Evolutionary conservation across 805 yeast genomes (phyloP).

Genomic region (Starmerella sp.): DNA sequence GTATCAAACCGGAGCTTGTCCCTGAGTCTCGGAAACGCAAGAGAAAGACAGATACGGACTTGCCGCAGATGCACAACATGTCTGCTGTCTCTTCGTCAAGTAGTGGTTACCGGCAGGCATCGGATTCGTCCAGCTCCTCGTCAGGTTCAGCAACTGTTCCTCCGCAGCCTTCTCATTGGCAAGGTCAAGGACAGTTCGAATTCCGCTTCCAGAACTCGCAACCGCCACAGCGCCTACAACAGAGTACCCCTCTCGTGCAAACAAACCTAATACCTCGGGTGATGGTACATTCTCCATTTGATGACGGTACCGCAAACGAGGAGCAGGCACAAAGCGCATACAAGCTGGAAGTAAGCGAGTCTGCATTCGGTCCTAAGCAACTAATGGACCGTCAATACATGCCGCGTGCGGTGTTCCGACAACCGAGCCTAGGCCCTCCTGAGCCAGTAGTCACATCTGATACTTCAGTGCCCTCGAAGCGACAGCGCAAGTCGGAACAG

Average conservation of each 20-base stretch:
- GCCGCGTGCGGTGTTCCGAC: not conserved
- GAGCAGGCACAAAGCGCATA: not conserved
- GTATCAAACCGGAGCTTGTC: not conserved
- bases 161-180: slow-evolving; percentile 2
- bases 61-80: slow-evolving; percentile 12
- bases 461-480: not conserved
- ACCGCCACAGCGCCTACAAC: not conserved
- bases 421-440: not conserved
- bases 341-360: not conserved
- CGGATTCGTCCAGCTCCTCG: not conserved
- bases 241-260: not conserved
- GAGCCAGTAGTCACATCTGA: not conserved
- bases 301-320: not conserved
- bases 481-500: not conserved
- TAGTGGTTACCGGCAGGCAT: not conserved
- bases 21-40: not conserved
- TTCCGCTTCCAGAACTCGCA: not conserved
- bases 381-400: not conserved
- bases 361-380: not conserved
- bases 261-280: not conserved
- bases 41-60: not conserved
- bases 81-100: not conserved
- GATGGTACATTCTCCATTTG: not conserved
- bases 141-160: not conserved
- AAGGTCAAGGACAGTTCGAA: slow-evolving; percentile 8